phyloP scores from a whole-genome alignment of 73 alveolate species.

The Tetrahymena borealis region DNA sequence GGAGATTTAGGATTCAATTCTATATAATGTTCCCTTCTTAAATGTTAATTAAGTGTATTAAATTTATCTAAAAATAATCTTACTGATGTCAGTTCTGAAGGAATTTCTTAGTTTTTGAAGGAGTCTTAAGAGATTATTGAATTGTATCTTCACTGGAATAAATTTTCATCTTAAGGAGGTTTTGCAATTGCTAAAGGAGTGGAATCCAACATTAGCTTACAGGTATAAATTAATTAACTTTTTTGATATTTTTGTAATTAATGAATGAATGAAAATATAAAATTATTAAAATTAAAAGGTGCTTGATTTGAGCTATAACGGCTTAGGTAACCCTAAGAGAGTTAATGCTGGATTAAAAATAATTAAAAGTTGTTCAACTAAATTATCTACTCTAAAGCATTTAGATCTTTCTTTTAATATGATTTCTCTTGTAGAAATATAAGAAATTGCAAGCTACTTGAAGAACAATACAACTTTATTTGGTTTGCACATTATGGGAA shows the following conservation, averaged over 20 bases:
- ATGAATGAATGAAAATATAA: background rate
- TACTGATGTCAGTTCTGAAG: conserved; percentile 19
- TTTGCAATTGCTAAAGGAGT: background rate
- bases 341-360: background rate
- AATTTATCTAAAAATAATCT: conserved; percentile 23
- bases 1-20: conserved; percentile 5
- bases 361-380: background rate
- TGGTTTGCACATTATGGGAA: conserved; percentile 34
- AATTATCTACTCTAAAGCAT: conserved; percentile 24
- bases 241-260: background rate
- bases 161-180: conserved; percentile 22
- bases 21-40: background rate
- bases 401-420: conserved; percentile 30
- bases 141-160: conserved; percentile 12
- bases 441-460: background rate
- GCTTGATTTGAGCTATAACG: background rate
- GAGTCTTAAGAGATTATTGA: background rate
- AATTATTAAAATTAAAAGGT: conserved; percentile 13
- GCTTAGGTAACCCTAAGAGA: conserved; percentile 10
- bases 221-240: no score
- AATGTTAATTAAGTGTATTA: conserved; percentile 12
- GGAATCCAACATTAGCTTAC: background rate
- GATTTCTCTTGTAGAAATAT: conserved; percentile 8
- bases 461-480: background rate
- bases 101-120: conserved; percentile 1